Evolutionary conservation across 2,329 filamentous ascomycete genomes (phyloP).

Genomic region (Botrytis elliptica): DNA sequence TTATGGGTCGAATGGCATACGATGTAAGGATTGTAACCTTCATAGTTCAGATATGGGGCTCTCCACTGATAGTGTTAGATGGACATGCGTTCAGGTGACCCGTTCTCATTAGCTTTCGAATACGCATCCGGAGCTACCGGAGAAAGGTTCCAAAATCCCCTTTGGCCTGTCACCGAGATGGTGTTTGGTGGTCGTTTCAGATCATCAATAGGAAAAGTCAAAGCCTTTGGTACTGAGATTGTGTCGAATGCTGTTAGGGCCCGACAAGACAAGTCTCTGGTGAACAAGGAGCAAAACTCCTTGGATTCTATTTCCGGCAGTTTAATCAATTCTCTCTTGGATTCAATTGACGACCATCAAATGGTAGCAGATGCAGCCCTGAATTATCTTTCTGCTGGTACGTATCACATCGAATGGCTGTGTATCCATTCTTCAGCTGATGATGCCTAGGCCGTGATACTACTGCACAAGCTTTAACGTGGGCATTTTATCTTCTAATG

Average conservation of each 20-base stretch:
- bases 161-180: slow-evolving; percentile 59
- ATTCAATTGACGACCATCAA: slow-evolving; percentile 53
- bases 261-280: slow-evolving; percentile 34
- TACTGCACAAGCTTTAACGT: slow-evolving; percentile 63
- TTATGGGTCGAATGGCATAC: slow-evolving; percentile 69
- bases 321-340: slow-evolving; percentile 59
- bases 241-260: slow-evolving; percentile 54
- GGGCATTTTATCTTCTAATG: slow-evolving; percentile 62
- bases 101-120: slow-evolving; percentile 61
- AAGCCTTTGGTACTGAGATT: slow-evolving; percentile 55
- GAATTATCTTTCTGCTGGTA: slow-evolving; percentile 62
- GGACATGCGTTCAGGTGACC: slow-evolving; percentile 62
- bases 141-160: slow-evolving; percentile 63
- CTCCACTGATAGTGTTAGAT: slow-evolving; percentile 44
- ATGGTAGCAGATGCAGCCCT: slow-evolving; percentile 63
- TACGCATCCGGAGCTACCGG: slow-evolving; percentile 59
- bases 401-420: neutral
- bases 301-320: slow-evolving; percentile 49
- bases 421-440: slow-evolving; percentile 19
- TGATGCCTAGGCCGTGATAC: slow-evolving; percentile 54
- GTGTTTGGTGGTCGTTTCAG: slow-evolving; percentile 51
- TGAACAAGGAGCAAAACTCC: slow-evolving; percentile 26
- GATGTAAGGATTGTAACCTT: slow-evolving; percentile 42
- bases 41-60: neutral
- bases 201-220: slow-evolving; percentile 50